phyloP scores from a whole-genome alignment of 805 yeast species.

The Starmerella apicola region DNA sequence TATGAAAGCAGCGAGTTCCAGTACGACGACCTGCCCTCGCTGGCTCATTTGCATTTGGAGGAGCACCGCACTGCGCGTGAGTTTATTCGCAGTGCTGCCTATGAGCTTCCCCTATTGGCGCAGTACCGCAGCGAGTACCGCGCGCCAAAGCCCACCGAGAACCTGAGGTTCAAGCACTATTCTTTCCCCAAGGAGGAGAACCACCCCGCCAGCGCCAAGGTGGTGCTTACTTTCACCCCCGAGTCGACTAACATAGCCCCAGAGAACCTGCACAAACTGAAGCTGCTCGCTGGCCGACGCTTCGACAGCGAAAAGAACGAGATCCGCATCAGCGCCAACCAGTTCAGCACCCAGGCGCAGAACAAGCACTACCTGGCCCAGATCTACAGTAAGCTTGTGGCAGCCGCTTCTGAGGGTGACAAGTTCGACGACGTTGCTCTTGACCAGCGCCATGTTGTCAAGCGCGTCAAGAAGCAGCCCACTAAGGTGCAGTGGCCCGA shows the following conservation, averaged over 20 bases:
- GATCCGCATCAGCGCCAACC: constrained; percentile 52
- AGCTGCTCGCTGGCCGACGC: constrained; percentile 65
- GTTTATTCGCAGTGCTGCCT: constrained; percentile 74
- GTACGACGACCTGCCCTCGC: constrained; percentile 54
- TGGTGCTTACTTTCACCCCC: constrained; percentile 45
- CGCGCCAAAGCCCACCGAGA: constrained; percentile 29
- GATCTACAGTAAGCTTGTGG: constrained; percentile 46
- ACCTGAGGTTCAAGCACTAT: constrained; percentile 53
- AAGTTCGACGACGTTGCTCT: constrained; percentile 68
- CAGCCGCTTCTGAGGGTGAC: constrained; percentile 52
- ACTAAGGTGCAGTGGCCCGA: constrained; percentile 48
- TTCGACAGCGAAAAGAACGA: constrained; percentile 49
- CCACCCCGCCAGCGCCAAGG: constrained; percentile 53
- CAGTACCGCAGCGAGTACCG: constrained; percentile 60
- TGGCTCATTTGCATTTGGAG: constrained; percentile 58
- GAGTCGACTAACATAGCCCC: constrained; percentile 33
- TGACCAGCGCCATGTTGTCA: constrained; percentile 54
- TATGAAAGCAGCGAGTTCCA: constrained; percentile 29
- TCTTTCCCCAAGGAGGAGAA: constrained; percentile 62
- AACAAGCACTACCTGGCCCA: constrained; percentile 66
- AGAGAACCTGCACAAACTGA: constrained; percentile 56
- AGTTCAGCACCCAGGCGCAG: constrained; percentile 68
- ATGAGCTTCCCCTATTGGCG: constrained; percentile 76
- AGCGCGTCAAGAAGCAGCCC: constrained; percentile 30
- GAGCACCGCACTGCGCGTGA: constrained; percentile 66